Conservation (phyloP, 2,329 filamentous ascomycete species). For the Sporothrix pallida region DNA sequence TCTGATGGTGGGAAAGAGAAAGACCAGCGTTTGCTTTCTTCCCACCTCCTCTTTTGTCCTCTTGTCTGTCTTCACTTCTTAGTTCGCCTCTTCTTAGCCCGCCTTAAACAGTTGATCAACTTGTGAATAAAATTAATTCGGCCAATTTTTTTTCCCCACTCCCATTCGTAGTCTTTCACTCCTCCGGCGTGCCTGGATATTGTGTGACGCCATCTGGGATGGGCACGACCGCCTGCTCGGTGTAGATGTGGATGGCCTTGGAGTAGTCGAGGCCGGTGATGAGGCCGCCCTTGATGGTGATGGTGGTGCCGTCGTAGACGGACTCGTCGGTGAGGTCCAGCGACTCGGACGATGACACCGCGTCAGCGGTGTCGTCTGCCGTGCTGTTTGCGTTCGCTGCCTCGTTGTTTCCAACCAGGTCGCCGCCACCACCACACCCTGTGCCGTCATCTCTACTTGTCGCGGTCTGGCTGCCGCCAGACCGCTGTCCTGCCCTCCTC, state of each 20-base stretch:
- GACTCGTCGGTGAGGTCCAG: constrained; percentile 41
- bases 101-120: neutral
- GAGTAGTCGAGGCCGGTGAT: constrained; percentile 49
- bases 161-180: neutral
- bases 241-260: constrained; percentile 53
- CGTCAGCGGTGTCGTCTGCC: neutral
- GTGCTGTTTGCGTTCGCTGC: neutral
- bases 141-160: neutral
- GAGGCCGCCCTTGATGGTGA: constrained; percentile 56
- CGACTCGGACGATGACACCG: neutral
- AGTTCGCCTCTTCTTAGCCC: neutral
- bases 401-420: neutral
- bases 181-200: constrained; percentile 35
- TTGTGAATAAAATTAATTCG: neutral
- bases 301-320: constrained; percentile 46
- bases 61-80: too few relatives aligned
- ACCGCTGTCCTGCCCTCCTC: neutral
- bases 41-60: too few relatives aligned
- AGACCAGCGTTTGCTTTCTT: too few relatives aligned
- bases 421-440: constrained; percentile 29
- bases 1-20: too few relatives aligned
- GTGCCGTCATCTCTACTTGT: neutral
- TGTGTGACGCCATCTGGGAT: constrained; percentile 47
- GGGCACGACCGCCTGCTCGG: constrained; percentile 51
- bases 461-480: neutral